These are phyloP conservation scores for Glycine soja DNA, from an alignment of 306 rosid species.

Conservation along the genomic window DNA sequence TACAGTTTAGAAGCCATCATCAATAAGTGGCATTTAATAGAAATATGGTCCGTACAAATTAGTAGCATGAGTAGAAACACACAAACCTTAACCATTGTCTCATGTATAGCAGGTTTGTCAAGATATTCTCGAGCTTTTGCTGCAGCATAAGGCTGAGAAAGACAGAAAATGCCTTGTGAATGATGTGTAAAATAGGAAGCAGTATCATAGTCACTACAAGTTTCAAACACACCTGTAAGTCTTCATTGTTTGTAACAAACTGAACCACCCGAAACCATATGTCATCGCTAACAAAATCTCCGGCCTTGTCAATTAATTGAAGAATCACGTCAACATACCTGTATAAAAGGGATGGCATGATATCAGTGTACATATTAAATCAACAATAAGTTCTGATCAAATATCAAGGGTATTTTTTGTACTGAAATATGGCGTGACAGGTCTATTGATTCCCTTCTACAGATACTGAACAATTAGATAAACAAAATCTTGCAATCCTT, in stretches of 20 bases:
- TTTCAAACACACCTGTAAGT: slow-evolving; percentile 81
- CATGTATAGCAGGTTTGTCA: slow-evolving; percentile 98
- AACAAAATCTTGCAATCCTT: not conserved
- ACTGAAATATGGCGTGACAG: not conserved
- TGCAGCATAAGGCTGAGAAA: slow-evolving; percentile 94
- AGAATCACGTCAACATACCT: slow-evolving; percentile 99
- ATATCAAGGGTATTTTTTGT: not conserved
- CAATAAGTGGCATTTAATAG: slow-evolving; percentile 4
- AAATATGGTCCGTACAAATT: too few species aligned
- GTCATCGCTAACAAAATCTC: slow-evolving; percentile 99
- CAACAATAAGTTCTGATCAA: slow-evolving; percentile 12
- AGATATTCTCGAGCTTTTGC: slow-evolving; percentile 96
- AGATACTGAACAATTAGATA: slow-evolving; percentile 21
- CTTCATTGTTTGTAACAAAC: slow-evolving; percentile 98
- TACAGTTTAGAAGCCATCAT: slow-evolving; percentile 38
- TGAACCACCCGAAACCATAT: slow-evolving; percentile 99
- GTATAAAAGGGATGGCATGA: slow-evolving; percentile 42
- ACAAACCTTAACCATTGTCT: slow-evolving; percentile 99
- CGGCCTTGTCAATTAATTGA: slow-evolving; percentile 99
- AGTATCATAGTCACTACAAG: slow-evolving; percentile 40
- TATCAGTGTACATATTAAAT: slow-evolving; percentile 26
- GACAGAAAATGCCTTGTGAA: slow-evolving; percentile 56
- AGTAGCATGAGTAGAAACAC: slow-evolving; percentile 20
- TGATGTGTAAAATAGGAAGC: slow-evolving; percentile 43
- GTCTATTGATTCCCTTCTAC: slow-evolving; percentile 1